These are phyloP conservation scores for Diaporthe ilicicola DNA, from an alignment of 2,329 filamentous ascomycete species.

Conservation along the genomic window DNA sequence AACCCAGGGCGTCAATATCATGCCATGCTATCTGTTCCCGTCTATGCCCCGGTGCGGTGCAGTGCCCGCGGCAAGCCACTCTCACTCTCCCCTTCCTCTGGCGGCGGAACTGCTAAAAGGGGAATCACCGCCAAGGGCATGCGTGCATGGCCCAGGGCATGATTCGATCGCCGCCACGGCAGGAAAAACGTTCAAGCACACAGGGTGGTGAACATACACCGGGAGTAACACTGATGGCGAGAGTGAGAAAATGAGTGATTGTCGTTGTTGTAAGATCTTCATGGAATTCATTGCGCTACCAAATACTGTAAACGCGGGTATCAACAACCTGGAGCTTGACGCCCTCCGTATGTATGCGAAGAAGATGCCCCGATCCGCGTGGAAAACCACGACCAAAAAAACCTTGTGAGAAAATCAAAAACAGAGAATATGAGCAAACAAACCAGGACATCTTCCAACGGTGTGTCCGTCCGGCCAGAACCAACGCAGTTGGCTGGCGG, in stretches of 20 bases:
- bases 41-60: slow-evolving; percentile 2
- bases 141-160: too few species aligned
- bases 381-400: not conserved
- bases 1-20: not conserved
- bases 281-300: slow-evolving; percentile 14
- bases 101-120: not conserved
- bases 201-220: too few species aligned
- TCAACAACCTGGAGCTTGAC: slow-evolving; percentile 29
- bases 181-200: not conserved
- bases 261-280: not conserved
- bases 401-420: not conserved
- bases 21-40: not conserved
- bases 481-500: slow-evolving; percentile 3
- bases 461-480: not conserved
- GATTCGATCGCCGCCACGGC: not conserved
- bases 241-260: not conserved
- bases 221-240: not conserved
- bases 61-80: not conserved
- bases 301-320: slow-evolving; percentile 28
- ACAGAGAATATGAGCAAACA: not conserved
- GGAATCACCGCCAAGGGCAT: slow-evolving; percentile 1
- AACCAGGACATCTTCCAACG: not conserved
- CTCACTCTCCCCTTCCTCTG: not conserved
- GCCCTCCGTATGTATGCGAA: slow-evolving; percentile 27
- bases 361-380: not conserved